Base-by-base conservation (phyloP, 805 yeast genomes). In the Grigorovia transvaalensis region DNA sequence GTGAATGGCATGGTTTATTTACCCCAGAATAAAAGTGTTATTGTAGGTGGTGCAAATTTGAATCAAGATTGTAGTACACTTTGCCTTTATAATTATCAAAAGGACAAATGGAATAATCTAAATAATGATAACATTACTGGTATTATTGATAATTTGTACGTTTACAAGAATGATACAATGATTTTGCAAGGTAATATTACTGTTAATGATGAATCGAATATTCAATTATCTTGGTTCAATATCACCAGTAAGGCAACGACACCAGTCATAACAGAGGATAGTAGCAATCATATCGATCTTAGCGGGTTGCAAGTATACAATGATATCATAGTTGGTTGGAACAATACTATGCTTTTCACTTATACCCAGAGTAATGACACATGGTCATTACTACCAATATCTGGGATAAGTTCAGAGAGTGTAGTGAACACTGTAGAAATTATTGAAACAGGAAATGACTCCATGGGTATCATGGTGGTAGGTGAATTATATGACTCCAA, bases 41-140 rank as follows among this genome's bases (percentile, higher is more conserved):
- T 88, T 29, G 71, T 86, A 12, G 96, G 85, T 43, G 96, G 97
- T 23, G 72, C 76, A 45, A 88, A 72, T 19, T 82, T 85, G 1
- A 82, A 84, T 0, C 69, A 78, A 4, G 67, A 69, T 27, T 89
- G 96, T 66, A 64, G 72, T 2, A 75, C 79, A 1, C 66, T 90
- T 41, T 89, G 96, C 64, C 68, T 83, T 40, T 87, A 78, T 62
- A 82, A 83, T 58, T 64, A 80, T 54, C 62, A 67, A 3, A 71
- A 73, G 35, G 69, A 77, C 0, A 69, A 81, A 19, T 84, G 95
- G 86, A 66, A 68, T 8, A 69, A 63, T 4, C 57, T 71, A 47
- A 53, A 54, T 46, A 67, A 68, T 50, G 59, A 60, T 44, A 56
- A 61, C 1, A 59, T 72, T 60, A 53, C 77, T 9, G 95, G 95